Percentiles rank a stretch among this genome's conserved stretches.
Evolutionary conservation across 1,284 basidiomycete genomes (phyloP).

Genomic region (Mycosarcoma mackinlayi): DNA sequence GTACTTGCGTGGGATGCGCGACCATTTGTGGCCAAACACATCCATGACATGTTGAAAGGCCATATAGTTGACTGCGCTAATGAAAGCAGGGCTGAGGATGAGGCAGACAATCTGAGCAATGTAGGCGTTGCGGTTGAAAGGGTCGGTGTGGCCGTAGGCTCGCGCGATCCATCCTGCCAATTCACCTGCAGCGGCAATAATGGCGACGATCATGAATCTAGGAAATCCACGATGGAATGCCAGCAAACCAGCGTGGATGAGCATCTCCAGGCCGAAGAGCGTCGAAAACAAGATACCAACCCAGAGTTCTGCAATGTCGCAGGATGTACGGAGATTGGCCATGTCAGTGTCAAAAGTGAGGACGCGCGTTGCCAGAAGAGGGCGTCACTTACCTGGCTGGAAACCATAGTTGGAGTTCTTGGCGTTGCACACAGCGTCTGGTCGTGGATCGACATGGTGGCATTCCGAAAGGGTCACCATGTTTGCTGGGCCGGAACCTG

Average conservation of each 20-base stretch:
- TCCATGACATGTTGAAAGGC: constrained; percentile 46
- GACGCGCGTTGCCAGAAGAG: too few species aligned
- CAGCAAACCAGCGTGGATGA: constrained; percentile 29
- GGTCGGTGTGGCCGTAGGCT: constrained; percentile 24
- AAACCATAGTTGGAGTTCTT: constrained; percentile 39
- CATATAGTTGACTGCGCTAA: constrained; percentile 50
- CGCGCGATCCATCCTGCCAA: constrained; percentile 40
- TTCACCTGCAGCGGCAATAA: constrained; percentile 38
- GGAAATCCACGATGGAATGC: constrained; percentile 26
- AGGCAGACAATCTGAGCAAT: constrained; percentile 50
- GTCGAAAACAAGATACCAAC: constrained; percentile 35
- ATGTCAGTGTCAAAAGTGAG: not conserved
- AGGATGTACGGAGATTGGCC: not conserved
- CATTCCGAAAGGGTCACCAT: constrained; percentile 3
- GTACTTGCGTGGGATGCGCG: constrained; percentile 40
- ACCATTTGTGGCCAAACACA: constrained; percentile 42
- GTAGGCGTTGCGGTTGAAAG: constrained; percentile 42
- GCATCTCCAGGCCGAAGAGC: constrained; percentile 27
- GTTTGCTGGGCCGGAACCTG: not conserved
- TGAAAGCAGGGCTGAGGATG: constrained; percentile 49
- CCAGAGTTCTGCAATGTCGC: constrained; percentile 24
- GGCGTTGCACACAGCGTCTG: constrained; percentile 28
- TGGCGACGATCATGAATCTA: constrained; percentile 38
- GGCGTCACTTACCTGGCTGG: constrained; percentile 14
- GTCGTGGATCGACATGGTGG: constrained; percentile 13